Evolutionary conservation across 1,139 yeast species (phyloP).

Genomic region (Saccharomycopsis hybrid): DNA sequence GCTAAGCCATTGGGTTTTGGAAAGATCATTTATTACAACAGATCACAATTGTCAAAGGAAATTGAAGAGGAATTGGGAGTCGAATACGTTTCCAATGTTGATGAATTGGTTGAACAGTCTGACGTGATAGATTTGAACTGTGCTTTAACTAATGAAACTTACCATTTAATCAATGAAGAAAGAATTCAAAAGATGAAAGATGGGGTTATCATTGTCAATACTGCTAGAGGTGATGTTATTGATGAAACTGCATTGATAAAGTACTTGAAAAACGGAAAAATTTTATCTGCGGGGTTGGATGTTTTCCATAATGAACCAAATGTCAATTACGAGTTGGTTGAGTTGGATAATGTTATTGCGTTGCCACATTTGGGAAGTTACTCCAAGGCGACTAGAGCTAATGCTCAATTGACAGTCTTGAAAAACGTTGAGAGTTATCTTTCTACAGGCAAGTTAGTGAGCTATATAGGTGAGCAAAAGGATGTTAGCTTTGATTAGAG

Average conservation of each 20-base stretch:
- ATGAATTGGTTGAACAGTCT: constrained; percentile 45
- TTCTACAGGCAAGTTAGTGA: constrained; percentile 50
- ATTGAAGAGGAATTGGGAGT: constrained; percentile 44
- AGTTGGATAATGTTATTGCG: constrained; percentile 48
- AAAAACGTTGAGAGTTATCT: constrained; percentile 39
- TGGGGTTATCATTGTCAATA: constrained; percentile 59
- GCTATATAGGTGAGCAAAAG: constrained; percentile 49
- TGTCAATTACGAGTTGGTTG: constrained; percentile 50
- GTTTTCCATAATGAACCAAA: constrained; percentile 83
- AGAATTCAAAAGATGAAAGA: constrained; percentile 53
- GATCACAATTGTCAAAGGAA: constrained; percentile 43
- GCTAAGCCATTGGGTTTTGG: constrained; percentile 59
- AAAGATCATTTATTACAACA: constrained; percentile 54
- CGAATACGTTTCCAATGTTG: constrained; percentile 42
- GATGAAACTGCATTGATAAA: constrained; percentile 58
- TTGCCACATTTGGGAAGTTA: constrained; percentile 68
- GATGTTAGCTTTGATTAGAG: background rate
- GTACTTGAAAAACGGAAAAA: constrained; percentile 61
- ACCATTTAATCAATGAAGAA: constrained; percentile 49
- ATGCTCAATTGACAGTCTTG: constrained; percentile 52
- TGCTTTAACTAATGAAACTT: constrained; percentile 54
- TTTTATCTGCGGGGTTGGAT: constrained; percentile 72
- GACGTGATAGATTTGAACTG: constrained; percentile 59
- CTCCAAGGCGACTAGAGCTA: constrained; percentile 46
- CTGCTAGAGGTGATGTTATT: constrained; percentile 71